Evolutionary conservation across 176 grass and related monocot genomes (phyloP), one percentile per base, ranked within the genome.

Genomic region (Phoenix roebelenii): DNA sequence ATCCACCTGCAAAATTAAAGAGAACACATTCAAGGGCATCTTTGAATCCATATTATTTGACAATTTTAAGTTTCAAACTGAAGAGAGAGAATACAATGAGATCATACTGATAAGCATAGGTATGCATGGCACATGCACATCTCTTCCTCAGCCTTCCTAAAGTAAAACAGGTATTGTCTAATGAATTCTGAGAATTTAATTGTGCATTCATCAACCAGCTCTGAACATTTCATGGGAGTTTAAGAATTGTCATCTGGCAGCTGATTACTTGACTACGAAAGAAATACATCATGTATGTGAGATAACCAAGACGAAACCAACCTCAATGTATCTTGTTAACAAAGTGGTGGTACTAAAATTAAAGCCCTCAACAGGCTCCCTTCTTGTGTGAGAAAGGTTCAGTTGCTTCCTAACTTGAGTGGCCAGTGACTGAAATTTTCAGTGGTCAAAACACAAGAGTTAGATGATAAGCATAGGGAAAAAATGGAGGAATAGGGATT

Each of bases 401-500:
- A 89, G 76, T 62, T 89, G 86, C 55, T 85, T 85, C 51, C 87
- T 85, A 57, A 90, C 87, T 85, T 88, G 84, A 70, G 61, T 88
- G 68, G 93, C 93, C 24, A 97, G 75, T 0, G 84, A 87, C 93
- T 97, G 81, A 22, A 80, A 69, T 20, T 49, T 81, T 61, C 39
- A 61, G 72, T 29, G 54, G 68, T 20, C 18, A n/a, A 52, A 44
- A 25, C 20, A 20, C 23, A 18, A 3, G 55, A 2, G 1, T 19
- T 12, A 4, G 0, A 28, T 28, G 4, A 28, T 4, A 26, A 28
- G 5, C 26, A 28, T 4, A 4, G 4, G 26, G 5, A 28, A 28
- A 28, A 28, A 3, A 26, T 28, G 20, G 20, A 20, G 26, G 26
- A 4, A 28, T 4, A 28, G 1, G 25, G 1, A 28, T 28, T 28